Evolutionary conservation across 345 rosid genomes (phyloP).

Genomic region (Microcos paniculata): DNA sequence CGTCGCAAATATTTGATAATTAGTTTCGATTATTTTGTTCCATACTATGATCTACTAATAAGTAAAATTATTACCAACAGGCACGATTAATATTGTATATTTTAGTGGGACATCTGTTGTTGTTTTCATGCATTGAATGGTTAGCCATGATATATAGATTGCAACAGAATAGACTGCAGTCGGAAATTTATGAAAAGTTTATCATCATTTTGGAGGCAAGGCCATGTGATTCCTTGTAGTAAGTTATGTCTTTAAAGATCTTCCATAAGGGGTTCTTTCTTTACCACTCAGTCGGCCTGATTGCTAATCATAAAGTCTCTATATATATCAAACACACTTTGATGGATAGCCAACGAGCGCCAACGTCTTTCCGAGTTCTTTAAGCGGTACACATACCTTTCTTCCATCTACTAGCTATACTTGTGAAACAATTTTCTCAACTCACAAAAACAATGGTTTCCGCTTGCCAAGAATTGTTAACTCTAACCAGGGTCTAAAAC

Average conservation of each 20-base stretch:
- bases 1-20: neutral
- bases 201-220: neutral
- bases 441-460: neutral
- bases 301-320: too few relatives aligned
- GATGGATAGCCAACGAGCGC: too few relatives aligned
- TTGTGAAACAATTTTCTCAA: neutral
- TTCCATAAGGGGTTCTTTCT: too few relatives aligned
- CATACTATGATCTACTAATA: too few relatives aligned
- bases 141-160: neutral
- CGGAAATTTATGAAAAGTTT: neutral
- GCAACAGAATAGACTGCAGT: neutral
- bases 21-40: too few relatives aligned
- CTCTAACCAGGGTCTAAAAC: neutral
- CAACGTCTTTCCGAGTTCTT: neutral
- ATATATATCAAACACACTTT: too few relatives aligned
- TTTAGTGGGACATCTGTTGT: neutral
- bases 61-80: neutral
- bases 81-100: neutral
- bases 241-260: too few relatives aligned
- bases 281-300: too few relatives aligned
- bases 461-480: constrained; percentile 3
- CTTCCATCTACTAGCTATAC: neutral
- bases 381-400: neutral
- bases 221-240: neutral
- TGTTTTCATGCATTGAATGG: neutral